Percentiles rank a stretch among this genome's conserved stretches.
Evolutionary conservation across 257 asterid genomes (phyloP).

Genomic region (Perilla frutescens): DNA sequence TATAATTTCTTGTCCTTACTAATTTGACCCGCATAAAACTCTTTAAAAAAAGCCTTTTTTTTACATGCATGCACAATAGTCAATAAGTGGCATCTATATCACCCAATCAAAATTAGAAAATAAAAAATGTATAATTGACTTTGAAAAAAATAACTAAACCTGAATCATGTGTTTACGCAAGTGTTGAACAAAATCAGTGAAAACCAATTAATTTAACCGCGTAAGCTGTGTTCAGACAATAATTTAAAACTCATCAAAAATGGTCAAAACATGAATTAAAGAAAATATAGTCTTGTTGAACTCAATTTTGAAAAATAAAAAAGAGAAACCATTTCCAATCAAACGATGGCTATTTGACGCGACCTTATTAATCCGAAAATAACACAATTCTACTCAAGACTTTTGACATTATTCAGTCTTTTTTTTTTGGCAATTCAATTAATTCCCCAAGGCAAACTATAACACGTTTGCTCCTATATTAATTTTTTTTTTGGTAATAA

Average conservation of each 20-base stretch:
- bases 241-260: no score
- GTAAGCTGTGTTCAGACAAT: not conserved
- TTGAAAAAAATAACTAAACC: no score
- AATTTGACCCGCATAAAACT: no score
- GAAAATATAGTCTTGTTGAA: not conserved
- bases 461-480: not conserved
- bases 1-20: no score
- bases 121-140: no score
- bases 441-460: not conserved
- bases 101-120: no score
- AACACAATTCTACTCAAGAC: conserved; percentile 8
- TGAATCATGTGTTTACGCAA: not conserved
- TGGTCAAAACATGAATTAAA: not conserved
- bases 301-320: not conserved
- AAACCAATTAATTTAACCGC: not conserved
- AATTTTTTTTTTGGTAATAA: no score
- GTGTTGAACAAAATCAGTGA: no score
- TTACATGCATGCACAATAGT: no score
- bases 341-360: conserved; percentile 10
- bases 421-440: not conserved
- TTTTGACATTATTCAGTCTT: conserved; percentile 26
- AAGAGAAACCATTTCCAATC: not conserved
- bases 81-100: no score
- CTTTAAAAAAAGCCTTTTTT: no score
- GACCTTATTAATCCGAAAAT: not conserved